A percentile compares a stretch with the other conserved stretches of the same genome.
phyloP scores from a whole-genome alignment of 257 asterid genomes.

The Solanum sejunctum region DNA sequence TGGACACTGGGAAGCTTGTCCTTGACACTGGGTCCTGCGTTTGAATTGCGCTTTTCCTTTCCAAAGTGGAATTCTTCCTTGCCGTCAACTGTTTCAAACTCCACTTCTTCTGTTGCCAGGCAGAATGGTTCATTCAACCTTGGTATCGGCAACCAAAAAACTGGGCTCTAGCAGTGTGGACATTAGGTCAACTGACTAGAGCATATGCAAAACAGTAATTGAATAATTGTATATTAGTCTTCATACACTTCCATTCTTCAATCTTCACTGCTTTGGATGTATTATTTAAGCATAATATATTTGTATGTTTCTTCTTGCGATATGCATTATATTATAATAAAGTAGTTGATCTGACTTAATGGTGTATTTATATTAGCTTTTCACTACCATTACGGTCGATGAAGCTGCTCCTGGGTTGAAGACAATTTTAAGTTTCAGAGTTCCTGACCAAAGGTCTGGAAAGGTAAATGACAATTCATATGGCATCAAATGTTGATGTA shows the following conservation, averaged over 20 bases:
- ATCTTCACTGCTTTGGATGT: not conserved
- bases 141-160: not conserved
- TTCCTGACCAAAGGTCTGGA: constrained; percentile 62
- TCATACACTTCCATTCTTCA: not conserved
- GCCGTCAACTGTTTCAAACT: not conserved
- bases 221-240: not conserved
- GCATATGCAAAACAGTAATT: not conserved
- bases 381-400: constrained; percentile 34
- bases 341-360: not conserved
- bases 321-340: not conserved
- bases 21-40: not conserved
- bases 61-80: not conserved
- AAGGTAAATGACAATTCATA: constrained; percentile 21
- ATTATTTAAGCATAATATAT: not conserved
- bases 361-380: constrained; percentile 22
- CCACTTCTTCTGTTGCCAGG: not conserved
- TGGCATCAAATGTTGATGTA: not conserved
- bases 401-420: constrained; percentile 53
- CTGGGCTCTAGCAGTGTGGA: not conserved
- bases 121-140: not conserved
- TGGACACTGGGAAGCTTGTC: not conserved
- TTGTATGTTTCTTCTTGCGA: not conserved
- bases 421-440: constrained; percentile 36
- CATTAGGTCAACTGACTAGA: not conserved
- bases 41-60: not conserved